Base-by-base conservation (phyloP, 495 filamentous ascomycete species). In the Aspergillus haitiensis region DNA sequence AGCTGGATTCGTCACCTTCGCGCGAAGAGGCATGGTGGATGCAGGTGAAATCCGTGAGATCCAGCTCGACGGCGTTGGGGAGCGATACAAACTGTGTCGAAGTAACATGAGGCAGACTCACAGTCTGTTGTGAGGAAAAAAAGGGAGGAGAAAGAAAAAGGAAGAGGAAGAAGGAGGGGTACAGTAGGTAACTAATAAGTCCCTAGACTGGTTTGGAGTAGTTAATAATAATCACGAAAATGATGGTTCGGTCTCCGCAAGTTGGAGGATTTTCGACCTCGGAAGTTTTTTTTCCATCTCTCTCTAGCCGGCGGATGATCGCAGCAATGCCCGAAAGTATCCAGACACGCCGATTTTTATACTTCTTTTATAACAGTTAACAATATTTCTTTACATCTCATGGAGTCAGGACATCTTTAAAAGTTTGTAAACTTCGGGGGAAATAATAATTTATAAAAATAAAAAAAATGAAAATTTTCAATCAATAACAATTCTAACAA, bases 1-100 rank as follows among this genome's bases (percentile, higher is more conserved):
- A 64, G 84, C 82, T 66, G 86, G 82, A 72, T 85, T 82, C 62
- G 82, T 76, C 61, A 97, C 82, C 71, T 92, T 95, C 53, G 93
- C 91, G 81, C 86, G 86, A 60, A 98, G 80, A 72, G 93, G 93
- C 93, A 98, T 97, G 50, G 55, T 65, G 42, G 73, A 78, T 64
- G 76, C 79, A 64, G 77, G 59, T 35, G 66, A 64, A 59, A 62
- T 62, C 72, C 80, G 82, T 72, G 75, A 82, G 72, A 81, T 71
- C 75, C 79, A 77, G 78, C 82, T 81, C 74, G 77, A 71, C 72
- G 80, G 75, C 64, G 75, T 74, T 52, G 72, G 67, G 60, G 77
- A 70, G 57, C 76, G 72, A 65, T 67, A 72, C 58, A 75, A 70
- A 63, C 70, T 72, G 64, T 73, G 74, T 70, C 77, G 75, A 58